phyloP scores from a whole-genome alignment of 129 eudicot species.

The Tagetes erecta region DNA sequence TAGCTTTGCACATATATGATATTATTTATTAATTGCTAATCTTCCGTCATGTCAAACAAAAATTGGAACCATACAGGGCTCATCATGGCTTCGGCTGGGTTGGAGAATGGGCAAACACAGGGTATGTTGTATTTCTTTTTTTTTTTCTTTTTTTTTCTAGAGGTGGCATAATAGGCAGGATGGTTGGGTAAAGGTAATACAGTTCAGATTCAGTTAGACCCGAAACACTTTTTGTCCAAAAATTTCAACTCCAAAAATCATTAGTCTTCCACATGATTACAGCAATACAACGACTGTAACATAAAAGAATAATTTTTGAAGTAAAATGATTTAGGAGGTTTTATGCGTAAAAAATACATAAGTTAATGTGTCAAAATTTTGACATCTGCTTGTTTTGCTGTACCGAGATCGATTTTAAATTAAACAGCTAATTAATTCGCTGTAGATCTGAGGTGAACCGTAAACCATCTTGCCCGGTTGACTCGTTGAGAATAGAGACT shows the following conservation, averaged over 20 bases:
- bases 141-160: background rate
- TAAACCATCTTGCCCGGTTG: slow-evolving; percentile 64
- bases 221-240: background rate
- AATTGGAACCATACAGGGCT: slow-evolving; percentile 56
- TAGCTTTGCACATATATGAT: slow-evolving; percentile 3
- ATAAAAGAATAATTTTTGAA: background rate
- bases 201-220: background rate
- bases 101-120: slow-evolving; percentile 99
- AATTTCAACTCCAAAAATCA: background rate
- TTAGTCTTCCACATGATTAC: background rate
- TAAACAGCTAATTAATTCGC: background rate
- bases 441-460: slow-evolving; percentile 71
- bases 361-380: background rate
- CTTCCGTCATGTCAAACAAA: slow-evolving; percentile 10
- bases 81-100: slow-evolving; percentile 99
- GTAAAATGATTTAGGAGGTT: background rate
- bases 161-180: background rate
- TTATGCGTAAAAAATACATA: background rate
- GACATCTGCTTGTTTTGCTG: background rate
- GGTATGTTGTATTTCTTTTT: slow-evolving; percentile 47
- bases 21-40: slow-evolving; percentile 22
- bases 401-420: slow-evolving; percentile 1
- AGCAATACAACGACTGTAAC: background rate
- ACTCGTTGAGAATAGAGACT: slow-evolving; percentile 78
- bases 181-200: background rate